phyloP scores from a whole-genome alignment of 2,329 filamentous ascomycete genomes.

The Fusarium xylarioides region DNA sequence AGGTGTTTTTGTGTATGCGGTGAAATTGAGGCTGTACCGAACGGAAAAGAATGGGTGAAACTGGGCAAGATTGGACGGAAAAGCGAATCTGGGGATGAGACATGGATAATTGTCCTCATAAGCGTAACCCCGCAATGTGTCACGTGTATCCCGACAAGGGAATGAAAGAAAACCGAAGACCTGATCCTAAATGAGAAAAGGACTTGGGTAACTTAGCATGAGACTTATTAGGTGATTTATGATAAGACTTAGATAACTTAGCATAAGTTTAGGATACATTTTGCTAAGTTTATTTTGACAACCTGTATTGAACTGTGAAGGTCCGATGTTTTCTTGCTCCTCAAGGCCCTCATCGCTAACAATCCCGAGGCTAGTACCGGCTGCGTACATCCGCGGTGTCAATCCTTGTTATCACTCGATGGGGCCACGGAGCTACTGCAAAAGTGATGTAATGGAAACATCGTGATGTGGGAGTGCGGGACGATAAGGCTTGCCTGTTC shows the following conservation, averaged over 20 bases:
- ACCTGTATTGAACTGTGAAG: background rate
- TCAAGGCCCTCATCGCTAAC: background rate
- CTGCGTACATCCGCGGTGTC: background rate
- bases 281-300: background rate
- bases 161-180: background rate
- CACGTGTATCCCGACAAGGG: background rate
- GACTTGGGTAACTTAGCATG: background rate
- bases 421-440: background rate
- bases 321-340: background rate
- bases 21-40: background rate
- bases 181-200: background rate
- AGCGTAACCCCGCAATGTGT: conserved; percentile 8
- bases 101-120: conserved; percentile 5
- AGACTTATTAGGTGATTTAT: background rate
- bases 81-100: conserved; percentile 9
- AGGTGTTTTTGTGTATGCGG: background rate
- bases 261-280: background rate
- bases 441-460: background rate
- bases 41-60: conserved; percentile 12
- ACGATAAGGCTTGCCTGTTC: background rate
- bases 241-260: background rate
- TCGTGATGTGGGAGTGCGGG: background rate
- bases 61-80: conserved; percentile 3
- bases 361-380: background rate
- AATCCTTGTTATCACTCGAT: background rate